Evolutionary conservation across 495 filamentous ascomycete species (phyloP), one percentile per base, ranked within the genome.

Genomic region (Podospora pseudoanserina): DNA sequence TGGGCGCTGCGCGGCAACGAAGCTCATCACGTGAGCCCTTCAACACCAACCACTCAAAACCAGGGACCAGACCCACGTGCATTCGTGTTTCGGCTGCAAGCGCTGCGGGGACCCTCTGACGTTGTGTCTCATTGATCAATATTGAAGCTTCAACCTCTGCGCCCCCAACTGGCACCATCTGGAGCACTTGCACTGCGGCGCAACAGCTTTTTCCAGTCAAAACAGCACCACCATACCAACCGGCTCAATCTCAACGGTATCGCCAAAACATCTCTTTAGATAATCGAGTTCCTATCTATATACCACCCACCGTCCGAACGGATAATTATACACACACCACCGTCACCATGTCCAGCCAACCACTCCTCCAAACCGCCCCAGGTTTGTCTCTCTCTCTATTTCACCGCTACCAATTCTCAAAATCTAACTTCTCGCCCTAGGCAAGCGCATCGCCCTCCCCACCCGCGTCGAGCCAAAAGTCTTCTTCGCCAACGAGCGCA

Each of bases 401-500:
- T 26, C 23, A 7, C 20, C 53, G 30, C 30, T 32, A 32, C 44
- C 44, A 39, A n/a, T 15, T n/a, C 19, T 60, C 56, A 20, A 59
- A 60, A 56, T 19, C 54, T 58, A 54, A 59, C 60, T 26, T 60
- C 57, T 44, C 53, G 20, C 13, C 68, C 34, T 74, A 93, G 93
- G 93, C 85, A 99, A 99, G 79, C 93, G 95, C 72, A 99, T 99
- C 78, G 94, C 96, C 69, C 92, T 99, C 69, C 95, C 95, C 65
- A 97, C 93, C 56, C 93, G 95, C 70, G 94, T 99, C 79, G 95
- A 99, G 78, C 95, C 95, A 54, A 99, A 99, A 80, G 95, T 99
- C 82, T 99, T 98, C 88, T 99, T 99, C 85, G 95, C 95, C 79
- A 98, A 98, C 84, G 95, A 99, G 84, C 93, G 95, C 64, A 99